Percentiles rank a stretch among this genome's conserved stretches.
Evolutionary conservation across 768 basidiomycete species (phyloP).

Genomic region (Dioszegia hungarica): DNA sequence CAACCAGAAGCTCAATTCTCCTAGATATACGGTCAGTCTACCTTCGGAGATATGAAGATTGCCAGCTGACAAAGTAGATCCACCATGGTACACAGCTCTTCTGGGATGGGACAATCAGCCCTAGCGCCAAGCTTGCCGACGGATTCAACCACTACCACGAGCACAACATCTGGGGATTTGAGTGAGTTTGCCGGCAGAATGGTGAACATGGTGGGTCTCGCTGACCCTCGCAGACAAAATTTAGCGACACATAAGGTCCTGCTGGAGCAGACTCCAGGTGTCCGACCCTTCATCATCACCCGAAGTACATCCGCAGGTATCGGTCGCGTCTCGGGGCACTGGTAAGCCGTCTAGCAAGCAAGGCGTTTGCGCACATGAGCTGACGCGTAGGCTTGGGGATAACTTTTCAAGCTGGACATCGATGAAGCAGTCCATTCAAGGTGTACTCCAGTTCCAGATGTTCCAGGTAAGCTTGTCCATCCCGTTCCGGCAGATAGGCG

Average conservation of each 20-base stretch:
- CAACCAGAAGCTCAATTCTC: neutral
- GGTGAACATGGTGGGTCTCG: neutral
- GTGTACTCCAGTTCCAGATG: slow-evolving; percentile 75
- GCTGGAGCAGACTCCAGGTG: neutral
- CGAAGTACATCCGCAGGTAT: slow-evolving; percentile 45
- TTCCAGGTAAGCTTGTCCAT: slow-evolving; percentile 57
- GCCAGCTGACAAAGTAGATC: slow-evolving; percentile 1
- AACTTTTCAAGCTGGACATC: slow-evolving; percentile 72
- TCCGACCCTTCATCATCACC: slow-evolving; percentile 53
- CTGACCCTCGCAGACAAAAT: too few relatives aligned
- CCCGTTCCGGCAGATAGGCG: neutral
- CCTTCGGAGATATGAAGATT: too few relatives aligned
- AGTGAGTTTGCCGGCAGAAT: neutral
- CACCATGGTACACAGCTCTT: neutral
- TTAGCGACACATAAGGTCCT: slow-evolving; percentile 1
- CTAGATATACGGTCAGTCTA: neutral
- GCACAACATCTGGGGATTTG: neutral
- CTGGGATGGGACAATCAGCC: slow-evolving; percentile 3
- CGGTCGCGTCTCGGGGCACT: slow-evolving; percentile 3
- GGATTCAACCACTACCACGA: slow-evolving; percentile 7
- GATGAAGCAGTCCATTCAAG: slow-evolving; percentile 66
- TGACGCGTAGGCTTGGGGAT: slow-evolving; percentile 57
- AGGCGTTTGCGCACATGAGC: neutral
- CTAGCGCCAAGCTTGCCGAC: slow-evolving; percentile 4
- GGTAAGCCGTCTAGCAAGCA: neutral